Evolutionary conservation across 441 rosid genomes (phyloP), one percentile per base, ranked within the genome.

Genomic region (Croton setiger): DNA sequence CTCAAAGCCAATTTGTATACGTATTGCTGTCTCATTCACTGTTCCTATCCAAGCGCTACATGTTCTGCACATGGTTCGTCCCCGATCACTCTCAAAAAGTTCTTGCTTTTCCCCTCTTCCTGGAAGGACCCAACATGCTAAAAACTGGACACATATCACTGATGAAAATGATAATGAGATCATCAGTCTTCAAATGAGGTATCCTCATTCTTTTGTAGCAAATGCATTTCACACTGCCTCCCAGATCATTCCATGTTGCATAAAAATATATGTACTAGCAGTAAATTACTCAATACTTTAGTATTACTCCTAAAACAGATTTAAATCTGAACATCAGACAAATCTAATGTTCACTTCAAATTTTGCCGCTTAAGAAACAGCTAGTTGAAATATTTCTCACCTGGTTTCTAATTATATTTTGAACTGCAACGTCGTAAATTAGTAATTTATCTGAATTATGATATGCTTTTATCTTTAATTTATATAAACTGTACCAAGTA

Each of bases 161-260:
- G 90, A 85, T 79, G 88, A 76, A 78, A 76, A 72, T 72, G 71
- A 76, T 69, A 65, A 80, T 64, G 92, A 89, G 79, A 79, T 87
- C 71, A 74, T 89, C 64, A 80, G 79, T 41, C 87, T 93, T 57
- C 87, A 84, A 73, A 86, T 91, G 88, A 89, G 98, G 98, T 93
- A 89, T 39, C 63, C 64, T 71, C 62, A 61, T 45, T 27, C 31
- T 27, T 72, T 67, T 39, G 63, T 64, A 35, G 11, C 63, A 37
- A 43, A 60, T 49, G 63, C 39, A 45, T 11, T 33, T 35, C 45
- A 60, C 12, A 35, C 58, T 33, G 35, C 58, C 14, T 48, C 44
- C 55, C 36, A 17, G 15, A 49, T 45, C 59, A 62, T 31, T 44
- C 14, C 65, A 10, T 56, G 68, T 67, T 49, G 18, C 66, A 59